A percentile compares a stretch with the other conserved stretches of the same genome.
These are phyloP conservation scores for Leccinellum luteum DNA, from an alignment of 768 basidiomycete genomes.

Conservation along the genomic window DNA sequence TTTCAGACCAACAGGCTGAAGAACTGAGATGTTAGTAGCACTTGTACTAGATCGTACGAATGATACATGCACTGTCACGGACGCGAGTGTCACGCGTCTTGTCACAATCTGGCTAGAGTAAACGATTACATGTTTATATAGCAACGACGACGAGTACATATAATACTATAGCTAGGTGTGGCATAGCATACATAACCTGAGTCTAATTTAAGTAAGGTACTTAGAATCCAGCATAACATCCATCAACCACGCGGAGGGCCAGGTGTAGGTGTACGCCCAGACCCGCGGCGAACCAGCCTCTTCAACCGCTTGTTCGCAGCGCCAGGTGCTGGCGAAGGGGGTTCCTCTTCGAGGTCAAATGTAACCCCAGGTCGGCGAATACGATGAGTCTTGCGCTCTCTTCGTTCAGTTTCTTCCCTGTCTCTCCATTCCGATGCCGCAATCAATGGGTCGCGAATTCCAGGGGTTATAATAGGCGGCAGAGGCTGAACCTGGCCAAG, in stretches of 20 bases:
- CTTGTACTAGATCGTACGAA: not conserved
- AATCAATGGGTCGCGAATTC: constrained; percentile 56
- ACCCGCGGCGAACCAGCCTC: constrained; percentile 29
- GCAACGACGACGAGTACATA: constrained; percentile 23
- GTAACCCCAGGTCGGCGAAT: constrained; percentile 62
- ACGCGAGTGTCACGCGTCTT: constrained; percentile 27
- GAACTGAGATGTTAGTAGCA: not conserved
- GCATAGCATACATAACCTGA: constrained; percentile 30
- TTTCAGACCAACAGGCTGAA: not conserved
- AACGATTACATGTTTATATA: constrained; percentile 10
- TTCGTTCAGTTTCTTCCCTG: constrained; percentile 52
- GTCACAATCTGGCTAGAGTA: constrained; percentile 5
- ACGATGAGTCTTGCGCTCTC: constrained; percentile 36
- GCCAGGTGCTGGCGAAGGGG: constrained; percentile 38
- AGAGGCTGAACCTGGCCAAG: constrained; percentile 54
- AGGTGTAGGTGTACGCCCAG: constrained; percentile 21
- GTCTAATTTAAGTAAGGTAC: constrained; percentile 28
- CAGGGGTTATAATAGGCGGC: constrained; percentile 46
- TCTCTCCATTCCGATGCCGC: constrained; percentile 75
- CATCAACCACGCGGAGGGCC: constrained; percentile 22
- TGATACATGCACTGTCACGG: constrained; percentile 9
- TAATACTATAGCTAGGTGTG: constrained; percentile 23
- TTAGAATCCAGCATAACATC: constrained; percentile 2
- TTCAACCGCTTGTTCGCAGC: constrained; percentile 17
- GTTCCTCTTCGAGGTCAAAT: constrained; percentile 59